Evolutionary conservation across 768 basidiomycete genomes (phyloP).

Genomic region (Scleroderma bovista): DNA sequence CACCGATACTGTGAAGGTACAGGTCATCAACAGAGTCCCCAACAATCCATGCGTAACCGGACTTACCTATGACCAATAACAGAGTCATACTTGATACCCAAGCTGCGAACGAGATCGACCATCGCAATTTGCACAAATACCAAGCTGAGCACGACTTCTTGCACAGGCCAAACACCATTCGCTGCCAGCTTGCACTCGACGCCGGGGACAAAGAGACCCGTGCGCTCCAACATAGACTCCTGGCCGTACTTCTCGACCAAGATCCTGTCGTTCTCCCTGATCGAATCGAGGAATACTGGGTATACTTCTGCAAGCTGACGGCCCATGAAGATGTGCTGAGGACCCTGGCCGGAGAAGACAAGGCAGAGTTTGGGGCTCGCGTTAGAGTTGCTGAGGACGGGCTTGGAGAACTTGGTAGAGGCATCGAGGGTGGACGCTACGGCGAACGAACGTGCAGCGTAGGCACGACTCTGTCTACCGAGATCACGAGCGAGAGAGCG

Average conservation of each 20-base stretch:
- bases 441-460: conserved; percentile 22
- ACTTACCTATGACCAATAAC: conserved; percentile 32
- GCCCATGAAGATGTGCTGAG: conserved; percentile 32
- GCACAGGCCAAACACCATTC: conserved; percentile 29
- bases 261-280: conserved; percentile 29
- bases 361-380: conserved; percentile 28
- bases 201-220: conserved; percentile 29
- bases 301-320: conserved; percentile 30
- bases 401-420: conserved; percentile 25
- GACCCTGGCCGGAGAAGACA: conserved; percentile 34
- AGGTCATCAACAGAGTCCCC: conserved; percentile 4
- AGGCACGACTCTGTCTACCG: conserved; percentile 26
- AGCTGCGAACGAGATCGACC: conserved; percentile 26
- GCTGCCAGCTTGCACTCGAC: conserved; percentile 15
- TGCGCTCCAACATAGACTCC: conserved; percentile 28
- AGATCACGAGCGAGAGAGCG: conserved; percentile 25
- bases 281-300: conserved; percentile 25
- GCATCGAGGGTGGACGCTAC: conserved; percentile 17
- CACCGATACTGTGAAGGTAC: conserved; percentile 22
- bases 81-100: conserved; percentile 29
- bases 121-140: conserved; percentile 31
- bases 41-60: not conserved
- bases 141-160: conserved; percentile 30
- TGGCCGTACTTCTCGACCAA: conserved; percentile 23
- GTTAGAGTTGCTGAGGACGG: conserved; percentile 18